Base-by-base conservation (phyloP, 306 rosid species). In the Lathyrus oleraceus region DNA sequence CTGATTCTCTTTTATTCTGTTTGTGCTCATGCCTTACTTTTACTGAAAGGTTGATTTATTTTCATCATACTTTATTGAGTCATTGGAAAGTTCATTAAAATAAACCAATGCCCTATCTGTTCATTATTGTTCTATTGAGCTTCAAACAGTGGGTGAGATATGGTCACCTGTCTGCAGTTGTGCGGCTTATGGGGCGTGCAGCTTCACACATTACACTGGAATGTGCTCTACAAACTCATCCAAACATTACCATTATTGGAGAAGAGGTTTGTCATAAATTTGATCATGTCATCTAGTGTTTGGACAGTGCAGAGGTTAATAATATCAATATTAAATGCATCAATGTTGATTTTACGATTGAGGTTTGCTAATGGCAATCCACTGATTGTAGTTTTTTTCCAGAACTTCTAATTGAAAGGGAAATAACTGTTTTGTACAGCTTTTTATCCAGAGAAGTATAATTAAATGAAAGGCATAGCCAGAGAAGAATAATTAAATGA, bases 121-220 rank as follows among this genome's bases (percentile, higher is more conserved):
- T 64, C 58, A 61, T 52, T 61, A 16, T 23, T 51, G 65, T 14
- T 76, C 13, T 67, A 42, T 45, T 72, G 40, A 47, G 12, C 64
- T 73, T 64, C 44, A 36, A 76, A 61, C 74, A 38, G 14, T 40
- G 44, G 17, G 39, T 79, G 62, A 68, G 42, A 69, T 53, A 45
- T 43, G 69, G 49, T 66, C 14, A 15, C 60, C 45, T 81, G 48
- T 77, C 64, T 82, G 81, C 90, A 95, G 99, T 95, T 87, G 99
- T 95, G 64, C 83, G 99, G 76, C 96, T 95, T 74, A 95, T 95
- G 99, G 99, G 99, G 43, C 99, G 99, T 82, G 99, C 99, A 11
- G 99, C 99, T 63, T 95, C 99, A 69, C 99, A 95, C 86, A 95
- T 95, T 72, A 95, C 99, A 1, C 70, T 95, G 58, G 99, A 95